A percentile compares a stretch with the other conserved stretches of the same genome.
phyloP scores from a whole-genome alignment of 2,329 filamentous ascomycete species.

The Colletotrichum camelliae region DNA sequence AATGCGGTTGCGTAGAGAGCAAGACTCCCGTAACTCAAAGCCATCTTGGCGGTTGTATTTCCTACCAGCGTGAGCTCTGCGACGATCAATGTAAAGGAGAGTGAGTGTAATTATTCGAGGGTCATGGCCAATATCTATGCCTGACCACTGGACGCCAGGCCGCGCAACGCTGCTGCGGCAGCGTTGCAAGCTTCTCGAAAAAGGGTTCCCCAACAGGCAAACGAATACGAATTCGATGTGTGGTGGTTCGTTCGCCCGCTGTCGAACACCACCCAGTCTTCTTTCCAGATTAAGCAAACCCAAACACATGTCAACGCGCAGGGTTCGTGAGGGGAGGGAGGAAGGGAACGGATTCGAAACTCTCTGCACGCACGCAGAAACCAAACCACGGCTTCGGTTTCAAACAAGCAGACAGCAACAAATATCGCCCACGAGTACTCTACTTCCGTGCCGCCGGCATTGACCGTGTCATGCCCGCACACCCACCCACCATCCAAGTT shows the following conservation, averaged over 20 bases:
- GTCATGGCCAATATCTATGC: background rate
- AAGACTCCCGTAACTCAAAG: background rate
- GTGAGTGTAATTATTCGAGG: background rate
- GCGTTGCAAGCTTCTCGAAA: background rate
- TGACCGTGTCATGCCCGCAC: background rate
- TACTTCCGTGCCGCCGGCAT: background rate
- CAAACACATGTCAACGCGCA: background rate
- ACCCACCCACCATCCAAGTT: background rate
- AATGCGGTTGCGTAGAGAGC: background rate
- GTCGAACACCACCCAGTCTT: background rate
- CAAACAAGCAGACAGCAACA: background rate
- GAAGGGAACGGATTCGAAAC: background rate
- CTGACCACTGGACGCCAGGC: background rate
- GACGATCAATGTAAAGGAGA: background rate
- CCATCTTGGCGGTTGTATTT: background rate
- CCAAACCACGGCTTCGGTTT: background rate
- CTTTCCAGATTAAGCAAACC: background rate
- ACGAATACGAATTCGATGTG: conserved; percentile 16
- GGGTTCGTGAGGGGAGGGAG: background rate
- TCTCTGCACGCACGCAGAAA: background rate
- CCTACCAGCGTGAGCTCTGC: background rate
- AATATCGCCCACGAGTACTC: background rate
- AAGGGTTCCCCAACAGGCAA: background rate
- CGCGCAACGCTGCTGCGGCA: background rate
- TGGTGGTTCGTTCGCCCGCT: background rate